These are phyloP conservation scores for Suillus subaureus DNA, from an alignment of 768 basidiomycete species.

Conservation along the genomic window DNA sequence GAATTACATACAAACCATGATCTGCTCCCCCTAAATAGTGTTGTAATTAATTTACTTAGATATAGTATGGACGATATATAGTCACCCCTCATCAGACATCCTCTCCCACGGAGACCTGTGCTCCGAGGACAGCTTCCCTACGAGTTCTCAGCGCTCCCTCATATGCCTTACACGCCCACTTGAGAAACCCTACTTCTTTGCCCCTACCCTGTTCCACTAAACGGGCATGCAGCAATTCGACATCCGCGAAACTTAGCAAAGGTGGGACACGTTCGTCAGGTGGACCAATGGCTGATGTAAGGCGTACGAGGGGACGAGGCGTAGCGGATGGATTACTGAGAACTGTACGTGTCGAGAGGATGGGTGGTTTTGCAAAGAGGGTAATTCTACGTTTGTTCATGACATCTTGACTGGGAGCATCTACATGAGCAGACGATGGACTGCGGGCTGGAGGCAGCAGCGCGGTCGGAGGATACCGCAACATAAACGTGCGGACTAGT, in stretches of 20 bases:
- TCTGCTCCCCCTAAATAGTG: background rate
- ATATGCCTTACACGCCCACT: conserved; percentile 75
- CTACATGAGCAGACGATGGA: background rate
- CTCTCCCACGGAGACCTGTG: background rate
- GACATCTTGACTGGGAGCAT: background rate
- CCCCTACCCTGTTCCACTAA: conserved; percentile 47
- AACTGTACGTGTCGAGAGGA: conserved; percentile 60
- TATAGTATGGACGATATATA: background rate
- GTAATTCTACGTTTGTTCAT: conserved; percentile 13
- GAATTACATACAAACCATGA: background rate
- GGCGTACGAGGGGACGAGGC: conserved; percentile 68
- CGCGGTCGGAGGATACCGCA: conserved; percentile 60
- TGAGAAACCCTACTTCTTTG: conserved; percentile 67
- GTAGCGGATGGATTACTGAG: conserved; percentile 36
- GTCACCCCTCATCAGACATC: background rate
- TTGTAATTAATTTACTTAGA: background rate
- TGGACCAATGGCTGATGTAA: conserved; percentile 57
- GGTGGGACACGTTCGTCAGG: conserved; percentile 84
- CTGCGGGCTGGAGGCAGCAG: conserved; percentile 36
- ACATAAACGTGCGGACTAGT: conserved; percentile 62
- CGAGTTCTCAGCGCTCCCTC: conserved; percentile 65
- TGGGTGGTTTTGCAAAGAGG: conserved; percentile 42
- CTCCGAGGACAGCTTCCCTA: conserved; percentile 44
- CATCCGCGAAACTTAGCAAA: conserved; percentile 70
- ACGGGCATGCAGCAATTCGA: conserved; percentile 79